Percentiles rank a stretch among this genome's conserved stretches.
phyloP scores from a whole-genome alignment of 805 yeast species.

The Candida namnaoensis region DNA sequence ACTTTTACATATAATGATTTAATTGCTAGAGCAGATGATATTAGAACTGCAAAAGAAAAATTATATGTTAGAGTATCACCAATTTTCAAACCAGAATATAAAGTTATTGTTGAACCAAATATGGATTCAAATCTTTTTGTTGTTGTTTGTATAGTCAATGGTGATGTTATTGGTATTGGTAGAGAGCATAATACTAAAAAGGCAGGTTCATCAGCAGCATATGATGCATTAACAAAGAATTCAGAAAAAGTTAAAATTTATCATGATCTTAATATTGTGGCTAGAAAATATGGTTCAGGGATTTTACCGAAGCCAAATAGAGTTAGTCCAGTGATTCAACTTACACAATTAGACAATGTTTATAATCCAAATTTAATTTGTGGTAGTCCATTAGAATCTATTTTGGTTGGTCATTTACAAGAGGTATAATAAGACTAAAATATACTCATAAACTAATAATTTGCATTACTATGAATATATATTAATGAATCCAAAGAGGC shows the following conservation, averaged over 20 bases:
- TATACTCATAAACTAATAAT: too few species aligned
- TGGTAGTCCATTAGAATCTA: background rate
- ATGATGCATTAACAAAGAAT: conserved; percentile 54
- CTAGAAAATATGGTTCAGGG: conserved; percentile 17
- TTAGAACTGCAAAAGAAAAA: conserved; percentile 52
- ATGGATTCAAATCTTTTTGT: conserved; percentile 30
- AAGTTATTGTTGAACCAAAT: conserved; percentile 29
- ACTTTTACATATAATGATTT: too few species aligned
- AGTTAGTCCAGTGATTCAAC: background rate
- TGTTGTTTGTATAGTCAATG: conserved; percentile 57
- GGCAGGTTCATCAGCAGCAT: conserved; percentile 80
- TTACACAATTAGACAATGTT: too few species aligned
- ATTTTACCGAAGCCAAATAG: background rate
- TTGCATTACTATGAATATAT: too few species aligned
- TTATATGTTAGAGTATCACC: conserved; percentile 59
- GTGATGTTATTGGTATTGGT: conserved; percentile 60
- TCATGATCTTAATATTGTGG: conserved; percentile 20
- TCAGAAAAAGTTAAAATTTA: conserved; percentile 40
- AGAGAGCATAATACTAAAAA: conserved; percentile 53
- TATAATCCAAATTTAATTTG: background rate
- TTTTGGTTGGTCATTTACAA: too few species aligned
- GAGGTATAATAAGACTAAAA: too few species aligned
- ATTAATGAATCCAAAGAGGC: too few species aligned
- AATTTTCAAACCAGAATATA: conserved; percentile 42
- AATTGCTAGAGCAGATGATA: conserved; percentile 13